Evolutionary conservation across 345 rosid genomes (phyloP).

Genomic region (Conringia planisiliqua): DNA sequence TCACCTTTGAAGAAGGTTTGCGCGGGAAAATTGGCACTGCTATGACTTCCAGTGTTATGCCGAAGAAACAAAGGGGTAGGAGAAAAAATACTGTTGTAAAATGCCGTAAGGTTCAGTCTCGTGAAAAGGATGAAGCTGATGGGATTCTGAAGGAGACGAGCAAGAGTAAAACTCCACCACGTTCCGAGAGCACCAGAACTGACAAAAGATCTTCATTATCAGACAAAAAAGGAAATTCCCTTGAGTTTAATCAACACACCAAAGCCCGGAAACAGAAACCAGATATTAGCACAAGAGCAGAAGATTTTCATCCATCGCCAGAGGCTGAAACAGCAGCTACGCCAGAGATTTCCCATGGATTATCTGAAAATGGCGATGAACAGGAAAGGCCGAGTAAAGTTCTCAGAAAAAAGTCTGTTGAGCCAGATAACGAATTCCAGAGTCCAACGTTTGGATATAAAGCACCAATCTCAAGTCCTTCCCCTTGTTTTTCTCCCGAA

Average conservation of each 20-base stretch:
- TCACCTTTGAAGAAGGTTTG: slow-evolving; percentile 52
- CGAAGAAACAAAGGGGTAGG: slow-evolving; percentile 39
- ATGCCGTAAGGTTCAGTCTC: slow-evolving; percentile 43
- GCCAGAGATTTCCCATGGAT: slow-evolving; percentile 32
- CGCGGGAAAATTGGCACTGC: slow-evolving; percentile 32
- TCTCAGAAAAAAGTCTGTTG: slow-evolving; percentile 32
- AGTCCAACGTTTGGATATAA: slow-evolving; percentile 64
- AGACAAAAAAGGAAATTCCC: slow-evolving; percentile 35
- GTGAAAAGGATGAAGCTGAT: slow-evolving; percentile 37
- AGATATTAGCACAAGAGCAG: slow-evolving; percentile 32
- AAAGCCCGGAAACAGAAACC: slow-evolving; percentile 26
- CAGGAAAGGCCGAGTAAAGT: slow-evolving; percentile 32
- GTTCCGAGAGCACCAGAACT: slow-evolving; percentile 32
- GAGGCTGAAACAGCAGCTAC: slow-evolving; percentile 33
- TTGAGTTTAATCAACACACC: slow-evolving; percentile 30
- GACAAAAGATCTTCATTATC: slow-evolving; percentile 50
- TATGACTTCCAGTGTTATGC: slow-evolving; percentile 32
- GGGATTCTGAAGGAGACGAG: slow-evolving; percentile 36
- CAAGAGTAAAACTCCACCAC: slow-evolving; percentile 37
- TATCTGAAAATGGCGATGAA: slow-evolving; percentile 36
- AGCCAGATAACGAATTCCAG: slow-evolving; percentile 41
- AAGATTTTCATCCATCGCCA: slow-evolving; percentile 35
- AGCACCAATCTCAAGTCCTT: slow-evolving; percentile 45
- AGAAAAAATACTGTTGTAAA: slow-evolving; percentile 35
- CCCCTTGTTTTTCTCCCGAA: slow-evolving; percentile 44